These are phyloP conservation scores for Zygoascus hellenicus DNA, from an alignment of 1,139 yeast species.

Conservation along the genomic window DNA sequence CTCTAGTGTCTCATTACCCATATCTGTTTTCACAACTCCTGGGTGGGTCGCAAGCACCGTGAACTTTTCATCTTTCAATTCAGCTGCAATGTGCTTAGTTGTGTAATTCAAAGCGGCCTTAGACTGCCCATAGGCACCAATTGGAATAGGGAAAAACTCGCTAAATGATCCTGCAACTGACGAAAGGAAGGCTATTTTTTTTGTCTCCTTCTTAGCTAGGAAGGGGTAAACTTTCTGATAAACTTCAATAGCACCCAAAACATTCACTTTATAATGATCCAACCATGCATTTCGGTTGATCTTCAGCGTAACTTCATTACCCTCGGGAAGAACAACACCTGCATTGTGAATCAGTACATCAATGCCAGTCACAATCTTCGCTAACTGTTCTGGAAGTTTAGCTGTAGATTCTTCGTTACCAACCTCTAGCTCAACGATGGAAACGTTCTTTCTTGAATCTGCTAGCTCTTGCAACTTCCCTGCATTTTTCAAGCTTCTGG, in stretches of 20 bases:
- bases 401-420: slow-evolving; percentile 19
- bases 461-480: slow-evolving; percentile 12
- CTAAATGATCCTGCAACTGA: slow-evolving; percentile 28
- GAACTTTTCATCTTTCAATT: slow-evolving; percentile 25
- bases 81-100: slow-evolving; percentile 24
- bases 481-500: slow-evolving; percentile 20
- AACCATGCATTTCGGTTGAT: slow-evolving; percentile 28
- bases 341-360: slow-evolving; percentile 53
- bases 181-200: slow-evolving; percentile 25
- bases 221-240: slow-evolving; percentile 21
- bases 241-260: slow-evolving; percentile 34
- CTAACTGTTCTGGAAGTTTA: slow-evolving; percentile 22
- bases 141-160: slow-evolving; percentile 15
- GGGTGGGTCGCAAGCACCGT: slow-evolving; percentile 32
- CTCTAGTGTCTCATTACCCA: slow-evolving; percentile 24
- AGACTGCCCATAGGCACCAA: slow-evolving; percentile 34
- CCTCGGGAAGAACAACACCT: slow-evolving; percentile 28
- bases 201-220: slow-evolving; percentile 19
- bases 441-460: slow-evolving; percentile 21
- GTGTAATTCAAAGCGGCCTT: slow-evolving; percentile 36
- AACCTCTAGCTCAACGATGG: slow-evolving; percentile 25
- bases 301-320: slow-evolving; percentile 11
- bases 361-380: slow-evolving; percentile 23
- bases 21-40: slow-evolving; percentile 33
- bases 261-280: slow-evolving; percentile 29